Percentiles rank a stretch among this genome's conserved stretches.
Conservation (phyloP, 495 filamentous ascomycete species). For the Tuber calosporum region DNA sequence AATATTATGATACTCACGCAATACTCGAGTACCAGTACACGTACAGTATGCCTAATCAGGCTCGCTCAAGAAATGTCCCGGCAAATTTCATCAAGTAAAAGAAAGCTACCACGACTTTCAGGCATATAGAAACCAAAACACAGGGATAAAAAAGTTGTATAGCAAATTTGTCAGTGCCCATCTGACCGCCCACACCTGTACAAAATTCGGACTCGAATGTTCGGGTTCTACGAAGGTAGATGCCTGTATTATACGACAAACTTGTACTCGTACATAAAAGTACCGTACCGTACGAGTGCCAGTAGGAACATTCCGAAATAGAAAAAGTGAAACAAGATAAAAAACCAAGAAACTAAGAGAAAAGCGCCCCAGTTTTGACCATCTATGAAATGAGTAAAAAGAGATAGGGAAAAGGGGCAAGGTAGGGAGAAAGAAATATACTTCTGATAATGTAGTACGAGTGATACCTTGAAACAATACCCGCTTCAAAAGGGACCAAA, state of each 20-base stretch:
- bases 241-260: too few relatives aligned
- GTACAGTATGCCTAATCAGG: not conserved
- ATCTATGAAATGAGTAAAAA: conserved; percentile 24
- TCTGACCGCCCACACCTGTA: too few relatives aligned
- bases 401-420: not conserved
- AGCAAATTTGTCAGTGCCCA: too few relatives aligned
- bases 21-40: too few relatives aligned
- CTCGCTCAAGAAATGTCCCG: not conserved
- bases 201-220: too few relatives aligned
- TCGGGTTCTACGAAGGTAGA: too few relatives aligned
- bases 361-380: conserved; percentile 36
- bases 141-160: too few relatives aligned
- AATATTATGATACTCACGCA: not conserved
- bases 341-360: conserved; percentile 1
- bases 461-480: not conserved
- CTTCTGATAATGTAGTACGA: not conserved
- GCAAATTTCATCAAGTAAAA: not conserved
- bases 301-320: not conserved
- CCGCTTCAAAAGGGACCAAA: not conserved
- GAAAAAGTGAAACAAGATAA: not conserved
- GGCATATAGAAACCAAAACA: too few relatives aligned
- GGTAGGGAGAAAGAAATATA: not conserved
- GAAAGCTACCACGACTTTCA: not conserved
- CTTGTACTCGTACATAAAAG: too few relatives aligned
- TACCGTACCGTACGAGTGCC: too few relatives aligned